Conservation (phyloP, 768 basidiomycete species). For the Tricholoma terreum region DNA sequence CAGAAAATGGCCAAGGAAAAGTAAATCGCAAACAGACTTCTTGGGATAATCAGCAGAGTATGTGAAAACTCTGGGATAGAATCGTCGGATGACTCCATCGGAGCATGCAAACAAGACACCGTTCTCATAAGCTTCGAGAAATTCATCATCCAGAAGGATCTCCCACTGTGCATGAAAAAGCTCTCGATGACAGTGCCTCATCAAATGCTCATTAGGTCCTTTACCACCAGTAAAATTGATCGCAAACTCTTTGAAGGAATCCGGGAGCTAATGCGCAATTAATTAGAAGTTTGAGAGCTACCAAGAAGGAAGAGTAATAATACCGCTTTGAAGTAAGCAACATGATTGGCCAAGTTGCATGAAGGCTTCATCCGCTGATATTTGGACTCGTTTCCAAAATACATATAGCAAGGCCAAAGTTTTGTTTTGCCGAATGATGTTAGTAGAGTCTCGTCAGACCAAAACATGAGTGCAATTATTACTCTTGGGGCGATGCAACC, state of each 20-base stretch:
- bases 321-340: constrained; percentile 7
- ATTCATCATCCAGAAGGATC: no score
- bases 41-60: constrained; percentile 37
- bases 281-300: no score
- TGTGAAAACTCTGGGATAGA: constrained; percentile 27
- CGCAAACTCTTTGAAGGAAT: constrained; percentile 17
- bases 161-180: neutral
- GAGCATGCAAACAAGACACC: constrained; percentile 10
- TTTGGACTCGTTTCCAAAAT: constrained; percentile 22
- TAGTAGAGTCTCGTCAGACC: constrained; percentile 29
- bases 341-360: neutral
- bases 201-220: neutral
- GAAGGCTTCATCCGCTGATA: constrained; percentile 14
- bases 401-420: constrained; percentile 23
- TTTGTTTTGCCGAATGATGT: constrained; percentile 24
- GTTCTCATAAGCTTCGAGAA: constrained; percentile 20
- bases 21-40: constrained; percentile 16
- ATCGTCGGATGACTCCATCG: neutral
- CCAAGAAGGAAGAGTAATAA: no score
- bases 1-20: neutral
- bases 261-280: no score
- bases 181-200: constrained; percentile 5
- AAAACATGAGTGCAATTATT: constrained; percentile 22
- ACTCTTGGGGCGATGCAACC: constrained; percentile 12
- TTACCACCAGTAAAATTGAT: neutral